A percentile compares a stretch with the other conserved stretches of the same genome.
Evolutionary conservation across 2,329 filamentous ascomycete species (phyloP).

Genomic region (Coniochaeta sp.): DNA sequence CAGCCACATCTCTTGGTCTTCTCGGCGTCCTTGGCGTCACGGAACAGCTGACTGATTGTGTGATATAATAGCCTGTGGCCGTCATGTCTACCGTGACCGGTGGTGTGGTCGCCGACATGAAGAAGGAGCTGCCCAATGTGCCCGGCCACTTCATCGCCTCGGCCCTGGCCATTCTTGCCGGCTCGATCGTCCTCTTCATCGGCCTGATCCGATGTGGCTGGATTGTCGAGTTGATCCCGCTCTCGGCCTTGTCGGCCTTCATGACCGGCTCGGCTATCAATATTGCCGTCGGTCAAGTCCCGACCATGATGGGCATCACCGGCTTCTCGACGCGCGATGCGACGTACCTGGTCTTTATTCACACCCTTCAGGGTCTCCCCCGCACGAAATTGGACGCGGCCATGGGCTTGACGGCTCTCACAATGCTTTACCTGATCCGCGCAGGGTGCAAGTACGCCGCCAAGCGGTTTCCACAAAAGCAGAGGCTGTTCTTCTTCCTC

Average conservation of each 20-base stretch:
- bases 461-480: slow-evolving; percentile 59
- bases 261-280: slow-evolving; percentile 95
- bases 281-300: slow-evolving; percentile 79
- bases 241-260: slow-evolving; percentile 86
- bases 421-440: slow-evolving; percentile 71
- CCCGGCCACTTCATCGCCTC: slow-evolving; percentile 65
- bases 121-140: slow-evolving; percentile 47
- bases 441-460: slow-evolving; percentile 56
- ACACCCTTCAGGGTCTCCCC: slow-evolving; percentile 67
- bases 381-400: slow-evolving; percentile 69
- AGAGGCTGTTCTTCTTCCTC: slow-evolving; percentile 81
- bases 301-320: slow-evolving; percentile 71
- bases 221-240: slow-evolving; percentile 88
- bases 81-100: slow-evolving; percentile 91
- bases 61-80: slow-evolving; percentile 78
- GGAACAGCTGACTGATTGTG: slow-evolving; percentile 6
- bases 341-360: slow-evolving; percentile 78
- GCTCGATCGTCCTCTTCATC: slow-evolving; percentile 68
- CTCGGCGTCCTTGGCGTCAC: slow-evolving; percentile 3
- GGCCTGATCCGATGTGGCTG: slow-evolving; percentile 77
- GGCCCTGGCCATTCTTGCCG: slow-evolving; percentile 69
- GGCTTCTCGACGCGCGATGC: slow-evolving; percentile 67
- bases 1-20: slow-evolving; percentile 5
- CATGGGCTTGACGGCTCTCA: slow-evolving; percentile 77
- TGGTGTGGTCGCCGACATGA: slow-evolving; percentile 64